Evolutionary conservation across 495 filamentous ascomycete genomes (phyloP).

Genomic region (Daldinia vernicosa): DNA sequence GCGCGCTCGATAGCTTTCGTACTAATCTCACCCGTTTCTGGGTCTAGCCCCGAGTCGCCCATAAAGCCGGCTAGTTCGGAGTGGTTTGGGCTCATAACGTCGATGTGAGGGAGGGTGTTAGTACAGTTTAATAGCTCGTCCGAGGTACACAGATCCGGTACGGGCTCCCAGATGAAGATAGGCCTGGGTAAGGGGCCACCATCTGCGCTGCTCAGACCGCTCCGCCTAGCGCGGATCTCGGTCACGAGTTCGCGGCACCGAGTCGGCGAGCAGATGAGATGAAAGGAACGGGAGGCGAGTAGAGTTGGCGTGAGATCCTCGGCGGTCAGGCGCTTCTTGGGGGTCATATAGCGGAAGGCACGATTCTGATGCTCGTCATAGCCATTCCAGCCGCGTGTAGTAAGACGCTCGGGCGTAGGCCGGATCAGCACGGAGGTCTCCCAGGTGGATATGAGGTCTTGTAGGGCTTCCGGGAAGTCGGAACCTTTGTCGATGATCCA

Average conservation of each 20-base stretch:
- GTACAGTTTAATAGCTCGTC: conserved; percentile 77
- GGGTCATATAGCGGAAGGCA: conserved; percentile 88
- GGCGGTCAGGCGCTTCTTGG: conserved; percentile 75
- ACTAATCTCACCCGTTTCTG: conserved; percentile 61
- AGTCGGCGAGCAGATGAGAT: conserved; percentile 83
- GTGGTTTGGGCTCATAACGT: conserved; percentile 91
- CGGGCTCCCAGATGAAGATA: conserved; percentile 92
- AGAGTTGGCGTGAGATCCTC: conserved; percentile 58
- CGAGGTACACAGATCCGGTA: conserved; percentile 85
- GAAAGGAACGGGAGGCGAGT: conserved; percentile 77
- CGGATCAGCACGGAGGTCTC: conserved; percentile 75
- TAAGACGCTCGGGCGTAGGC: conserved; percentile 70
- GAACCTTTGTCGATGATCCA: conserved; percentile 92
- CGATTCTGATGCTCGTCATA: conserved; percentile 67
- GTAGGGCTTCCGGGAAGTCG: conserved; percentile 79
- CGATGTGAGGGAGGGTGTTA: conserved; percentile 74
- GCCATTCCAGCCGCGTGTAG: conserved; percentile 91
- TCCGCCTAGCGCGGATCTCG: conserved; percentile 62
- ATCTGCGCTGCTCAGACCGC: conserved; percentile 40
- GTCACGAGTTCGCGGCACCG: conserved; percentile 80
- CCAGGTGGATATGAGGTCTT: conserved; percentile 72
- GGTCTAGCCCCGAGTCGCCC: conserved; percentile 60
- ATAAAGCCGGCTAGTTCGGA: conserved; percentile 84
- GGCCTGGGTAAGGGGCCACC: conserved; percentile 56
- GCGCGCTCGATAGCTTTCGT: conserved; percentile 58